Percentiles rank a stretch among this genome's conserved stretches.
Evolutionary conservation across 1,139 yeast species (phyloP).

Genomic region (Kazachstania sp.): DNA sequence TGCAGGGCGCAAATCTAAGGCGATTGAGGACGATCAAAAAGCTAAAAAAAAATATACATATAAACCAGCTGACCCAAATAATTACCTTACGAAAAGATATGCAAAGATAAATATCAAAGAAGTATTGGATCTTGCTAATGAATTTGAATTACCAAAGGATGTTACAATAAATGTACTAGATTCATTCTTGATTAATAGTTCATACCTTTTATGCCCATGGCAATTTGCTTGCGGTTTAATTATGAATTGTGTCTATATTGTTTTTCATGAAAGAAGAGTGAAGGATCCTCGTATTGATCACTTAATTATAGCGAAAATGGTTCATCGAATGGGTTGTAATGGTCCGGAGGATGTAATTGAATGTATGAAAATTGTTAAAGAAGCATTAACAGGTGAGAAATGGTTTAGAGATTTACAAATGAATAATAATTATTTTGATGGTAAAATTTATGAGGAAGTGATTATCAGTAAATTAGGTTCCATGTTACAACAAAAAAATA

Average conservation of each 20-base stretch:
- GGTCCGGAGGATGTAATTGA: conserved; percentile 40
- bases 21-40: neutral
- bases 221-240: conserved; percentile 59
- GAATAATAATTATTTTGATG: conserved; percentile 26
- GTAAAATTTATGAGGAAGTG: conserved; percentile 21
- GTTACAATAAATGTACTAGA: conserved; percentile 44
- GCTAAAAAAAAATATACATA: neutral
- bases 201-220: conserved; percentile 57
- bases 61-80: neutral
- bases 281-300: conserved; percentile 43
- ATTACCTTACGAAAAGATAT: conserved; percentile 18
- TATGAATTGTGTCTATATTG: conserved; percentile 47
- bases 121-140: conserved; percentile 51
- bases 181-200: conserved; percentile 43
- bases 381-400: conserved; percentile 43
- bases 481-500: conserved; percentile 27
- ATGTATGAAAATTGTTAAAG: conserved; percentile 47
- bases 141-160: conserved; percentile 50
- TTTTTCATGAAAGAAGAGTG: conserved; percentile 42
- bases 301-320: conserved; percentile 42
- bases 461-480: conserved; percentile 26
- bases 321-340: conserved; percentile 46
- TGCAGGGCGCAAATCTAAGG: neutral
- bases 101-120: conserved; percentile 38
- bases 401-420: conserved; percentile 46